Conservation (phyloP, 805 yeast species). For the Schizosaccharomyces osmophilus region DNA sequence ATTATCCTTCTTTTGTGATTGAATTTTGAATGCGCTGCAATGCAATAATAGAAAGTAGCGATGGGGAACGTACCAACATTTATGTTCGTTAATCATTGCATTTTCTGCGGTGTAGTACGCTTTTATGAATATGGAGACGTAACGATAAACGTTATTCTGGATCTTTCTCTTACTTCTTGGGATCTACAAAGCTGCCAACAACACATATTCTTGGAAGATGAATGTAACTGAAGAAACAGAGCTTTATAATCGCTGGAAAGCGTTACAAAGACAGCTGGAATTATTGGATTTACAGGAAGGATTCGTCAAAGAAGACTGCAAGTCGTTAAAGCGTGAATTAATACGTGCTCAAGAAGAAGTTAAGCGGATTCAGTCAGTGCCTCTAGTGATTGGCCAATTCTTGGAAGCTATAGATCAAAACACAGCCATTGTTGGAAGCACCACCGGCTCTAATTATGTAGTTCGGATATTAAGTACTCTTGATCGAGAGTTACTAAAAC, state of each 20-base stretch:
- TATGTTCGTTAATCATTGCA: too few relatives aligned
- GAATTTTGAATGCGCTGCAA: too few relatives aligned
- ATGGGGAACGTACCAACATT: too few relatives aligned
- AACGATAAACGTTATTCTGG: neutral
- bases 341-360: slow-evolving; percentile 97
- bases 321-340: slow-evolving; percentile 80
- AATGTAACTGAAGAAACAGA: slow-evolving; percentile 18
- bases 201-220: neutral
- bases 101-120: neutral
- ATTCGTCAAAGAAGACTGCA: slow-evolving; percentile 91
- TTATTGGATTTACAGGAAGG: slow-evolving; percentile 73
- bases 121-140: neutral
- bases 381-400: slow-evolving; percentile 92
- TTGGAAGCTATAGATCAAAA: slow-evolving; percentile 91
- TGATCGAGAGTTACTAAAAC: slow-evolving; percentile 81
- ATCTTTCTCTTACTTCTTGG: neutral
- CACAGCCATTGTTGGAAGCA: slow-evolving; percentile 88
- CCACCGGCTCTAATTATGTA: slow-evolving; percentile 93
- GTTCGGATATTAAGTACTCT: slow-evolving; percentile 84
- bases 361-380: slow-evolving; percentile 88
- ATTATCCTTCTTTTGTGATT: too few relatives aligned
- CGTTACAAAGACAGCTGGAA: slow-evolving; percentile 73
- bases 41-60: neutral
- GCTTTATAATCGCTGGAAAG: slow-evolving; percentile 63
- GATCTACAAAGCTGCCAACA: neutral